Conservation (phyloP, 2,329 filamentous ascomycete species). For the Aspergillaceae sp. region DNA sequence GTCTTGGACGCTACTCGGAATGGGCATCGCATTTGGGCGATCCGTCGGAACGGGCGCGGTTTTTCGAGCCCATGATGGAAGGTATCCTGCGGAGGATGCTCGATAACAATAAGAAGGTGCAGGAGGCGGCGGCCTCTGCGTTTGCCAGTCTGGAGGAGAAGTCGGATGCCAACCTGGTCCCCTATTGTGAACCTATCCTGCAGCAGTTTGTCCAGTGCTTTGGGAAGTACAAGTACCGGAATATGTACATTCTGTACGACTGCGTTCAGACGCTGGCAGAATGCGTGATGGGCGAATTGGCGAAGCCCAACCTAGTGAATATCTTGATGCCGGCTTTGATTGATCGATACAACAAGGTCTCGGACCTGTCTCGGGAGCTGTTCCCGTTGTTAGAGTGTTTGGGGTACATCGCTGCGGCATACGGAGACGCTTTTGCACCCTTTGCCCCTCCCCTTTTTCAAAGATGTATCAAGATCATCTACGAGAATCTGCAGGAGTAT, state of each 20-base stretch:
- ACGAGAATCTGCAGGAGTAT: slow-evolving; percentile 77
- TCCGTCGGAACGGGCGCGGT: slow-evolving; percentile 59
- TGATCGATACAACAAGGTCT: slow-evolving; percentile 74
- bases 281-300: slow-evolving; percentile 72
- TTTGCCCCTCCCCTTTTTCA: slow-evolving; percentile 81
- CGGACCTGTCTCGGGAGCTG: slow-evolving; percentile 82
- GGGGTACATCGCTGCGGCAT: slow-evolving; percentile 82
- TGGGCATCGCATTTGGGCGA: slow-evolving; percentile 77
- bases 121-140: slow-evolving; percentile 89
- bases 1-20: slow-evolving; percentile 80
- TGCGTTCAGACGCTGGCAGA: slow-evolving; percentile 96
- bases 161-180: slow-evolving; percentile 67
- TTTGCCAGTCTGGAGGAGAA: slow-evolving; percentile 96
- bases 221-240: slow-evolving; percentile 91
- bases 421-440: slow-evolving; percentile 71
- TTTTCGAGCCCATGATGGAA: slow-evolving; percentile 95
- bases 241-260: slow-evolving; percentile 98
- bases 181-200: slow-evolving; percentile 83
- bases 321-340: slow-evolving; percentile 91
- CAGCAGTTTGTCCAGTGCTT: slow-evolving; percentile 91
- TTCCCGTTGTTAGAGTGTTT: slow-evolving; percentile 95
- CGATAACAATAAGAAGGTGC: slow-evolving; percentile 94
- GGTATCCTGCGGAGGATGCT: slow-evolving; percentile 91
- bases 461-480: slow-evolving; percentile 84
- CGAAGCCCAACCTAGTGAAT: slow-evolving; percentile 70